Conservation (phyloP, 2,329 filamentous ascomycete species). For the Exophiala phaeomuriformis region DNA sequence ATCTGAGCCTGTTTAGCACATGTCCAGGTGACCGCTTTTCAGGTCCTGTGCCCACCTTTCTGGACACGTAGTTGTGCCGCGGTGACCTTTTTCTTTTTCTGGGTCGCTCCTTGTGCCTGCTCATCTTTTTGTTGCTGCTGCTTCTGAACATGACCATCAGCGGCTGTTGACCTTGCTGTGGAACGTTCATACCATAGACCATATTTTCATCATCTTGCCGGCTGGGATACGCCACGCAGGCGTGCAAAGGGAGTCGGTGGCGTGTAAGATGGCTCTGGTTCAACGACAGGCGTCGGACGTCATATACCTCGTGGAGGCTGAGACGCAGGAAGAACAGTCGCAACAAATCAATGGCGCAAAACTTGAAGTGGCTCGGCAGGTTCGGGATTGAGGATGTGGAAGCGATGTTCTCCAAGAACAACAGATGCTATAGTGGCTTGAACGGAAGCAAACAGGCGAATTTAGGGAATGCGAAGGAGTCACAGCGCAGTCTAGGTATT, state of each 20-base stretch:
- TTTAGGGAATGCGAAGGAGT: neutral
- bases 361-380: too few relatives aligned
- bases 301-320: too few relatives aligned
- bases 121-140: conserved; percentile 96
- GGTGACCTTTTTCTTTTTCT: conserved; percentile 98
- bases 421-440: too few relatives aligned
- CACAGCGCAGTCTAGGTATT: neutral
- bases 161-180: neutral
- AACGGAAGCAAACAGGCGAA: neutral
- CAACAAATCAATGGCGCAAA: too few relatives aligned
- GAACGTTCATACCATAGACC: conserved; percentile 73
- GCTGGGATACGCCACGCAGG: conserved; percentile 7
- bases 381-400: too few relatives aligned
- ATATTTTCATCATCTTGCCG: conserved; percentile 92
- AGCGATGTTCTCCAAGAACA: too few relatives aligned
- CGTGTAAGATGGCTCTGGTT: neutral
- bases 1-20: conserved; percentile 30
- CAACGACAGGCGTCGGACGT: neutral
- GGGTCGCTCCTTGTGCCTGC: conserved; percentile 73
- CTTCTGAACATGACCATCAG: conserved; percentile 29
- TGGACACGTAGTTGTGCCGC: conserved; percentile 91
- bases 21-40: neutral
- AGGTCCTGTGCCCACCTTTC: conserved; percentile 58
- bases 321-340: too few relatives aligned
- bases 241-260: neutral